Evolutionary conservation across 108 stramenopile species (phyloP).

Genomic region (Epithemia pelagica): DNA sequence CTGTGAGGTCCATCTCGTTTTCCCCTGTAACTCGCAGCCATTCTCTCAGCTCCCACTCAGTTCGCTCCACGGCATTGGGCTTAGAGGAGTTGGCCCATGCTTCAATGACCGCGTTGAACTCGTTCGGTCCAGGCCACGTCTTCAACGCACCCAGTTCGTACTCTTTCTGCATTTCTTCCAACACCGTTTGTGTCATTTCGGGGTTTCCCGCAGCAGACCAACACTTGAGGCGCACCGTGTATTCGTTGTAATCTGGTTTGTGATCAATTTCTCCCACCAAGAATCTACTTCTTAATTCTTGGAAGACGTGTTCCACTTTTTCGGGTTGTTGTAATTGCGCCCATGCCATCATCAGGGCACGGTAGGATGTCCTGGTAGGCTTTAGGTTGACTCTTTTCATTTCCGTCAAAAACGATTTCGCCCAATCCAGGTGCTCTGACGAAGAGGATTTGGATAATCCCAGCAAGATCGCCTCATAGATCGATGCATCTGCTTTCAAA

Average conservation of each 20-base stretch:
- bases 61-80: background rate
- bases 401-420: background rate
- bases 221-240: background rate
- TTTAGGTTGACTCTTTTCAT: background rate
- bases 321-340: background rate
- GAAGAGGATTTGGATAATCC: background rate
- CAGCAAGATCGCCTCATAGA: background rate
- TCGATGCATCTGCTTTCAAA: background rate
- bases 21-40: no score
- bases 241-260: background rate
- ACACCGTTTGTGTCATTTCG: background rate
- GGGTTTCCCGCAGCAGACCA: background rate
- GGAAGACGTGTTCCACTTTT: background rate
- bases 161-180: background rate
- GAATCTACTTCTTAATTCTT: background rate
- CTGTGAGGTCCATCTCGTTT: no score
- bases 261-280: background rate
- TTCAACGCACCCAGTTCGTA: background rate
- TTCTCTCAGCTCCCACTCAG: background rate
- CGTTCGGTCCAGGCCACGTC: background rate
- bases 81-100: background rate
- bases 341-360: background rate
- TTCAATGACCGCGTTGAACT: background rate
- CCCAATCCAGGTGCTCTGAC: background rate
- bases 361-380: background rate